Conservation (phyloP, 805 yeast genomes). For the Candida adriatica region DNA sequence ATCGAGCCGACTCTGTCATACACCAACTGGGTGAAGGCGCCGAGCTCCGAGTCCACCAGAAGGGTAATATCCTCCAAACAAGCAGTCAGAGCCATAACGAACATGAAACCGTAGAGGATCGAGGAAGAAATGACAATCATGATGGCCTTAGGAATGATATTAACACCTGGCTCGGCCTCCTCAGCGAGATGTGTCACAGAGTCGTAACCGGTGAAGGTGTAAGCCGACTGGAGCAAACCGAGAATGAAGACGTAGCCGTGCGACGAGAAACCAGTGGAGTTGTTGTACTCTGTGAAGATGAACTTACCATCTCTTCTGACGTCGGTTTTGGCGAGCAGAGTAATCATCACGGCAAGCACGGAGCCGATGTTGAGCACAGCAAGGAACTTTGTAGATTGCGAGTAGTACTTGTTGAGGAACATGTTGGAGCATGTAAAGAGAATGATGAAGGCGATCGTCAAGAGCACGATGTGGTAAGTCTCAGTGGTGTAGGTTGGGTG, state of each 20-base stretch:
- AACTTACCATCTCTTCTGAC: slow-evolving; percentile 21
- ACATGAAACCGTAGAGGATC: slow-evolving; percentile 26
- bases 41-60: slow-evolving; percentile 17
- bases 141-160: slow-evolving; percentile 29
- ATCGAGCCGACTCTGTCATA: slow-evolving; percentile 23
- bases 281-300: slow-evolving; percentile 21
- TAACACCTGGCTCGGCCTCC: slow-evolving; percentile 23
- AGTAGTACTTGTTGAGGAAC: slow-evolving; percentile 20
- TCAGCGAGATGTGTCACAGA: slow-evolving; percentile 31
- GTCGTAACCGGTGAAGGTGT: slow-evolving; percentile 28
- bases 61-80: slow-evolving; percentile 19
- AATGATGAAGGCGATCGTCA: slow-evolving; percentile 20
- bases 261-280: slow-evolving; percentile 20
- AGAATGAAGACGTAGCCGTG: slow-evolving; percentile 23
- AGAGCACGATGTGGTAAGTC: slow-evolving; percentile 18
- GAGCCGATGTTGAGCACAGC: slow-evolving; percentile 17
- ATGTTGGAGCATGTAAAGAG: slow-evolving; percentile 19
- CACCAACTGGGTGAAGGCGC: slow-evolving; percentile 22
- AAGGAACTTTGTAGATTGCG: slow-evolving; percentile 16
- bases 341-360: slow-evolving; percentile 16
- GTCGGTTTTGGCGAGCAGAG: slow-evolving; percentile 17
- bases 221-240: slow-evolving; percentile 23
- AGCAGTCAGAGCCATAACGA: slow-evolving; percentile 26
- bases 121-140: slow-evolving; percentile 24
- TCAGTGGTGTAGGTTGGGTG: slow-evolving; percentile 14